These are phyloP conservation scores for Penicillium olsonii DNA, from an alignment of 2,329 filamentous ascomycete species.

Conservation along the genomic window DNA sequence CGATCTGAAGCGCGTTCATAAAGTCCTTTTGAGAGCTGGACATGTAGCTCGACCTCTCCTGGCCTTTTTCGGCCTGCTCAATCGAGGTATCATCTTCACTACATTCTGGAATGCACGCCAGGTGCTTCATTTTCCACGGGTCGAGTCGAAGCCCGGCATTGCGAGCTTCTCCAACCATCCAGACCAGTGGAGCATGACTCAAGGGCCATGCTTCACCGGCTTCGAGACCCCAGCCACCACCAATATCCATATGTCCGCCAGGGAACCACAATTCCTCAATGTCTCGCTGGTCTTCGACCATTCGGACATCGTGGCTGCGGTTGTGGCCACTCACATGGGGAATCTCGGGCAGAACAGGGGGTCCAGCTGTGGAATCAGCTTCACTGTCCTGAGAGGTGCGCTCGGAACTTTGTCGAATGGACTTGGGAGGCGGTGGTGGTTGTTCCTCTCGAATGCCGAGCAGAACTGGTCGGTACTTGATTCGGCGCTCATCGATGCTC, in stretches of 20 bases:
- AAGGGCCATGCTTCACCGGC: slow-evolving; percentile 55
- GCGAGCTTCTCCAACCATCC: slow-evolving; percentile 66
- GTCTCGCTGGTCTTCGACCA: slow-evolving; percentile 49
- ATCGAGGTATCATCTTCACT: slow-evolving; percentile 26
- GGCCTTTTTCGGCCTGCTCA: slow-evolving; percentile 17
- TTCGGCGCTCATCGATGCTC: slow-evolving; percentile 55
- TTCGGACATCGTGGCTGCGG: neutral
- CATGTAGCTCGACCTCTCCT: neutral
- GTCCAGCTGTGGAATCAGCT: neutral
- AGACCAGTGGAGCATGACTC: slow-evolving; percentile 66
- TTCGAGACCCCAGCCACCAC: slow-evolving; percentile 67
- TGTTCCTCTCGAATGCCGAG: slow-evolving; percentile 9
- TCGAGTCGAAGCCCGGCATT: slow-evolving; percentile 70
- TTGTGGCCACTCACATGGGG: neutral
- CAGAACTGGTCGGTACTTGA: slow-evolving; percentile 47
- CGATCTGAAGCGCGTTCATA: neutral
- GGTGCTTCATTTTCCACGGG: slow-evolving; percentile 20
- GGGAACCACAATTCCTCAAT: slow-evolving; percentile 73
- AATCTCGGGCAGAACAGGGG: slow-evolving; percentile 4
- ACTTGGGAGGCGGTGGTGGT: neutral
- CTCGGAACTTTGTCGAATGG: neutral
- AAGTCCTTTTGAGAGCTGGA: neutral
- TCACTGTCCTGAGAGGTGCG: neutral
- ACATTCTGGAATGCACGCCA: slow-evolving; percentile 20
- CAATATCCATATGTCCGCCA: slow-evolving; percentile 73